These are phyloP conservation scores for Annulohypoxylon stygium DNA, from an alignment of 495 filamentous ascomycete species.

Conservation along the genomic window DNA sequence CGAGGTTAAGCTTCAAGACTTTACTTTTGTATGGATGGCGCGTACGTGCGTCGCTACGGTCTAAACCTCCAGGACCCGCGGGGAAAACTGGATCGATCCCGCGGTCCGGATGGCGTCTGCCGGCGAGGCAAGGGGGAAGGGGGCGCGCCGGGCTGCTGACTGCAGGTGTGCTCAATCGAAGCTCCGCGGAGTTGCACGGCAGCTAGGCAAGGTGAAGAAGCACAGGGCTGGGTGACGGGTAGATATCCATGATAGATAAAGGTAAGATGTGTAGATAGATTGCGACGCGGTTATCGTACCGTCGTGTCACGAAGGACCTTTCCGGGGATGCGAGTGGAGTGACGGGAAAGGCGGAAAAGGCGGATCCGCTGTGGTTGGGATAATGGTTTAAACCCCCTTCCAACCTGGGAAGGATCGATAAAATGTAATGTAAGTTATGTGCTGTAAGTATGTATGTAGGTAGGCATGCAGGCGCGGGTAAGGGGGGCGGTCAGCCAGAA, in stretches of 20 bases:
- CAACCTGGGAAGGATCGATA: constrained; percentile 1
- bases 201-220: background rate
- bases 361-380: background rate
- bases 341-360: background rate
- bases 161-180: constrained; percentile 3
- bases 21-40: background rate
- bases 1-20: background rate
- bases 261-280: background rate
- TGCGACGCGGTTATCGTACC: constrained; percentile 1
- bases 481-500: constrained; percentile 10
- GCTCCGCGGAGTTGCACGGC: constrained; percentile 18
- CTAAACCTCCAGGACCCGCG: background rate
- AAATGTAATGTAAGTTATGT: constrained; percentile 1
- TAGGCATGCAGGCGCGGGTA: constrained; percentile 12
- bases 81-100: constrained; percentile 11
- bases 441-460: constrained; percentile 1
- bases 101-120: constrained; percentile 1
- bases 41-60: background rate
- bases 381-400: background rate
- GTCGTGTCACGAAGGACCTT: background rate
- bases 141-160: constrained; percentile 11
- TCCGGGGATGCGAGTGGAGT: background rate
- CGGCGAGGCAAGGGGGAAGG: constrained; percentile 1
- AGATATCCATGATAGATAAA: too few relatives aligned
- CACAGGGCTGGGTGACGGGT: background rate